Percentiles rank a stretch among this genome's conserved stretches.
Conservation (phyloP, 2,329 filamentous ascomycete species). For the Beauveria sp. region DNA sequence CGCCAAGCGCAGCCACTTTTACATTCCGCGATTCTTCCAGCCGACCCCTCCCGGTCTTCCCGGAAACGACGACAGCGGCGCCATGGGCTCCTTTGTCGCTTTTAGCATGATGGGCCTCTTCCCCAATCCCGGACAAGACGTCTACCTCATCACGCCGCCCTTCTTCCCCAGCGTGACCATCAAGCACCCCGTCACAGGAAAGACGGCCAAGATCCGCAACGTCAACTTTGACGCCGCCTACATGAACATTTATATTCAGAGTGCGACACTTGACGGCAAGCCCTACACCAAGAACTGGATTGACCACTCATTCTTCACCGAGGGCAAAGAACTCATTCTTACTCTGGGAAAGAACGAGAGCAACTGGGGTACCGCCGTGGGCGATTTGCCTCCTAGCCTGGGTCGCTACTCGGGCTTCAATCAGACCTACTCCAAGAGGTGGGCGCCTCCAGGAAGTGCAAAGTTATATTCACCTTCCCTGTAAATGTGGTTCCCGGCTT, state of each 20-base stretch:
- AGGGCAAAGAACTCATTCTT: conserved; percentile 58
- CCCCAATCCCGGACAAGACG: conserved; percentile 60
- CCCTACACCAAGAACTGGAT: conserved; percentile 60
- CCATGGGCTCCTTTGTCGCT: conserved; percentile 61
- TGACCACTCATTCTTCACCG: conserved; percentile 57
- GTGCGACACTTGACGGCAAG: conserved; percentile 52
- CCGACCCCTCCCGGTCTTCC: conserved; percentile 53
- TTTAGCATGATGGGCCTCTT: conserved; percentile 65
- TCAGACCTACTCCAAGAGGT: conserved; percentile 12
- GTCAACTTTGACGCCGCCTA: conserved; percentile 55
- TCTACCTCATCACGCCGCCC: conserved; percentile 64
- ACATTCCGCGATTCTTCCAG: conserved; percentile 58
- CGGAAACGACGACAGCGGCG: conserved; percentile 63
- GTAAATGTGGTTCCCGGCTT: not conserved
- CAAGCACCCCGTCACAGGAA: conserved; percentile 49
- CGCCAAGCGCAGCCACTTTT: conserved; percentile 49
- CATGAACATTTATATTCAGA: conserved; percentile 56
- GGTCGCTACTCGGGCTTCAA: conserved; percentile 30
- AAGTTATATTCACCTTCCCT: not conserved
- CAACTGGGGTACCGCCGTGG: conserved; percentile 50
- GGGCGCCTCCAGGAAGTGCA: not conserved
- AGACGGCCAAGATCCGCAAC: conserved; percentile 51
- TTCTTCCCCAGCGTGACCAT: conserved; percentile 57
- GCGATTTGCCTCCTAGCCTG: conserved; percentile 56
- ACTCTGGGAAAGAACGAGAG: conserved; percentile 55